These are phyloP conservation scores for Podospora didyma DNA, from an alignment of 495 filamentous ascomycete species.

Conservation along the genomic window DNA sequence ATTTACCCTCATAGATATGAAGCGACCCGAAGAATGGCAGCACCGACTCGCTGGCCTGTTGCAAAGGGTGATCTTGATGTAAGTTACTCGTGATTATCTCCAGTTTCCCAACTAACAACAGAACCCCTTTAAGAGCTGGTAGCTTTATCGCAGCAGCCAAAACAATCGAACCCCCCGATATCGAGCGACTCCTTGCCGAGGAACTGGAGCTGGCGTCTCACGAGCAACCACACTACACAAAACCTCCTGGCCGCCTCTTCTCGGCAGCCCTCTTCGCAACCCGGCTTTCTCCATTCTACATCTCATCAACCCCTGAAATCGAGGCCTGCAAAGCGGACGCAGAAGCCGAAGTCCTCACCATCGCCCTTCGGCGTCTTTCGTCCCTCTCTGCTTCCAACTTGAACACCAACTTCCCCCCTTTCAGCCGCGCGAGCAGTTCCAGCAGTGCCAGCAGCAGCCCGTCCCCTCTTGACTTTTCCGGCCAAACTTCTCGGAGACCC, in stretches of 20 bases:
- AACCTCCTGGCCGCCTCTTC: constrained; percentile 9
- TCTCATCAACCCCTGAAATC: constrained; percentile 11
- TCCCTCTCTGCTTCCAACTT: background rate
- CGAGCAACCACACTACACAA: background rate
- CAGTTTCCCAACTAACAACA: background rate
- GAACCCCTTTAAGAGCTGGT: constrained; percentile 7
- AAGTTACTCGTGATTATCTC: background rate
- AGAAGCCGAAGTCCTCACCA: constrained; percentile 17
- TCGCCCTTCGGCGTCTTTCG: constrained; percentile 15
- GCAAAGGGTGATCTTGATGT: constrained; percentile 18
- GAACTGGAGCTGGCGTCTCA: background rate
- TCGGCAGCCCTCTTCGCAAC: constrained; percentile 15
- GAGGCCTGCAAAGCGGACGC: constrained; percentile 24
- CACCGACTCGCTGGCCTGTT: constrained; percentile 17
- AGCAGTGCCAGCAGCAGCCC: background rate
- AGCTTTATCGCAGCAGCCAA: constrained; percentile 19
- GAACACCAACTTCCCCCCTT: background rate
- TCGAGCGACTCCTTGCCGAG: background rate
- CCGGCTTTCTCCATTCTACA: constrained; percentile 19
- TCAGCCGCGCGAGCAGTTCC: background rate
- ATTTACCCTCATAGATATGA: constrained; percentile 17
- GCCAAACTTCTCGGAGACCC: background rate
- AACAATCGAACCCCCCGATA: background rate
- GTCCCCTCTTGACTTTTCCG: background rate
- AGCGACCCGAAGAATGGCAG: constrained; percentile 15